A percentile compares a stretch with the other conserved stretches of the same genome.
Conservation (phyloP, 352 stramenopile genomes). For the Phytopythium aichiense region DNA sequence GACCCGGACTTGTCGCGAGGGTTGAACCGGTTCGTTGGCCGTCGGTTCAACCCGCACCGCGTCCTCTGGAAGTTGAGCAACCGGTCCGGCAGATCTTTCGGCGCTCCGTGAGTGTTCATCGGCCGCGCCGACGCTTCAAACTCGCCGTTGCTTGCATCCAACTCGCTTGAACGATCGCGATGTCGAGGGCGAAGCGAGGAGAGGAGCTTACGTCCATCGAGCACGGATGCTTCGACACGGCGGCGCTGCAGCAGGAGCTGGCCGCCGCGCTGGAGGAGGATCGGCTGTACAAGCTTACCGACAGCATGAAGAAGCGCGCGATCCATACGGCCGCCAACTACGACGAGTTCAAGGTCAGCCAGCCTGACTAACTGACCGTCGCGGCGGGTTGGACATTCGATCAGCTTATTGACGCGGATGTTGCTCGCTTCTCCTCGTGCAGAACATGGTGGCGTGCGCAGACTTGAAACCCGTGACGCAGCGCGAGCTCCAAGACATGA, state of each 20-base stretch:
- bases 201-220: slow-evolving; percentile 70
- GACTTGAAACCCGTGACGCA: slow-evolving; percentile 80
- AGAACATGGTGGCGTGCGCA: slow-evolving; percentile 84
- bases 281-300: slow-evolving; percentile 78
- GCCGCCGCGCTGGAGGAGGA: slow-evolving; percentile 72
- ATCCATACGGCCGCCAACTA: slow-evolving; percentile 83
- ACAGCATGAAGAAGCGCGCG: slow-evolving; percentile 86
- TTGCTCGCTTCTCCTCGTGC: not conserved
- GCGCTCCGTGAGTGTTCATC: not conserved
- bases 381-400: not conserved
- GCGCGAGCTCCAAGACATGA: slow-evolving; percentile 62
- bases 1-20: not conserved
- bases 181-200: slow-evolving; percentile 18
- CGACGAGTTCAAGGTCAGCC: slow-evolving; percentile 80
- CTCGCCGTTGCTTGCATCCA: not conserved
- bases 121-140: not conserved
- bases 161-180: not conserved
- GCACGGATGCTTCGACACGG: slow-evolving; percentile 70
- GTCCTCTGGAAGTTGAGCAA: not conserved
- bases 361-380: not conserved
- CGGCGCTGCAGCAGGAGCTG: slow-evolving; percentile 68
- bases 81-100: not conserved
- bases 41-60: not conserved
- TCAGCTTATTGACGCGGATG: not conserved
- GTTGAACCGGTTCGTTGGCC: not conserved